phyloP scores from a whole-genome alignment of 805 yeast genomes.

The Metschnikowia picachoensis region DNA sequence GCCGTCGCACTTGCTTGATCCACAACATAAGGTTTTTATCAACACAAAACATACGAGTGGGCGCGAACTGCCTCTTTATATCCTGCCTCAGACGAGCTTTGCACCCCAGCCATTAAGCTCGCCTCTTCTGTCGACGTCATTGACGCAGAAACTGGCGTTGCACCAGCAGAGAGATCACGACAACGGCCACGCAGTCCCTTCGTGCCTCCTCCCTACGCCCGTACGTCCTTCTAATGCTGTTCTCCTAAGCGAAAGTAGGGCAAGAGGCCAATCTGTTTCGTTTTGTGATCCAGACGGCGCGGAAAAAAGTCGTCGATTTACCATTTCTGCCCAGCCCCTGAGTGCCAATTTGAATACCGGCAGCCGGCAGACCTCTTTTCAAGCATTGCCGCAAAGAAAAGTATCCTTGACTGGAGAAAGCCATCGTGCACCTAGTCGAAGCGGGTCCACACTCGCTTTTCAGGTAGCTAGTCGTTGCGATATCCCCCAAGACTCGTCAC shows the following conservation, averaged over 20 bases:
- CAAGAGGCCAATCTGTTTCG: slow-evolving; percentile 25
- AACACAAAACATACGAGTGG: slow-evolving; percentile 1
- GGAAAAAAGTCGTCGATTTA: slow-evolving; percentile 38
- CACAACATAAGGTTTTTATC: slow-evolving; percentile 2
- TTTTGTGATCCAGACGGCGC: slow-evolving; percentile 34
- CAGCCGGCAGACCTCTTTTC: slow-evolving; percentile 10
- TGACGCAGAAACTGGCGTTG: slow-evolving; percentile 7
- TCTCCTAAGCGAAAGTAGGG: slow-evolving; percentile 4
- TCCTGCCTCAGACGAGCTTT: slow-evolving; percentile 8
- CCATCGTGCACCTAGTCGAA: slow-evolving; percentile 6
- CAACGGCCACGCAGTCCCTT: slow-evolving; percentile 1
- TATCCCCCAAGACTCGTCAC: not conserved
- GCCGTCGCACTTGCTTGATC: slow-evolving; percentile 9
- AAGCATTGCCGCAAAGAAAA: slow-evolving; percentile 10
- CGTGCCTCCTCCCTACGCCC: slow-evolving; percentile 9
- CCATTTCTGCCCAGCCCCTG: slow-evolving; percentile 43
- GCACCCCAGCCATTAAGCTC: slow-evolving; percentile 1
- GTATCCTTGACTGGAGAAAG: slow-evolving; percentile 9
- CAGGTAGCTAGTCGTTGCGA: slow-evolving; percentile 4
- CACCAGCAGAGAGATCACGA: slow-evolving; percentile 5
- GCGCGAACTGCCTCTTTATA: slow-evolving; percentile 1
- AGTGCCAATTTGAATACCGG: slow-evolving; percentile 21
- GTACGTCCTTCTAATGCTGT: slow-evolving; percentile 7
- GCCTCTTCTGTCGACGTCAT: slow-evolving; percentile 2
- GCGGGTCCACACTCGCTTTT: slow-evolving; percentile 10